These are phyloP conservation scores for Protomyces gravidus DNA, from an alignment of 1,139 yeast genomes.

Conservation along the genomic window DNA sequence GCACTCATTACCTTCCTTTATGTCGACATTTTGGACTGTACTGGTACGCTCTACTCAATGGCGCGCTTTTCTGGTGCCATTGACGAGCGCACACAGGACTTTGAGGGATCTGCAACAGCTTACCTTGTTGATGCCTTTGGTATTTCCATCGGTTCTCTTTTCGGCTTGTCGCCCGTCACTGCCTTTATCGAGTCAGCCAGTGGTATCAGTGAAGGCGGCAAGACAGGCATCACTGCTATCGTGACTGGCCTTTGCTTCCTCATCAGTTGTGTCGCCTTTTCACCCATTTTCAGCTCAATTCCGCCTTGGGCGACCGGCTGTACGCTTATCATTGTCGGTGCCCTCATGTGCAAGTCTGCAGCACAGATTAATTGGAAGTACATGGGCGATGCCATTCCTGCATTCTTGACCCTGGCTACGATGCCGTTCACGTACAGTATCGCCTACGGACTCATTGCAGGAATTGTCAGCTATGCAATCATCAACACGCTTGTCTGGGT, in stretches of 20 bases:
- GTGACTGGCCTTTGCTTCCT: conserved; percentile 34
- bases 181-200: conserved; percentile 35
- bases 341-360: conserved; percentile 34
- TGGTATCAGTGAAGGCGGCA: conserved; percentile 35
- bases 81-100: conserved; percentile 33
- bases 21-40: conserved; percentile 34
- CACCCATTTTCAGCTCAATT: conserved; percentile 34
- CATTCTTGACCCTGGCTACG: conserved; percentile 34
- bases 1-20: conserved; percentile 34
- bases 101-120: conserved; percentile 34
- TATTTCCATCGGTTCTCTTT: conserved; percentile 33
- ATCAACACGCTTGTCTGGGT: conserved; percentile 30
- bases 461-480: conserved; percentile 32
- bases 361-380: conserved; percentile 34
- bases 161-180: conserved; percentile 34
- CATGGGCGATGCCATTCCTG: conserved; percentile 34
- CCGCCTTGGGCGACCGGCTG: conserved; percentile 35
- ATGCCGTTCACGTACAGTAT: conserved; percentile 35
- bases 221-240: conserved; percentile 33
- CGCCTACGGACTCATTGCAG: conserved; percentile 35
- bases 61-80: conserved; percentile 33
- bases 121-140: conserved; percentile 34
- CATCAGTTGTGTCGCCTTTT: conserved; percentile 32
- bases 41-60: conserved; percentile 34
- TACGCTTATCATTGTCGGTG: conserved; percentile 33